Evolutionary conservation across 208 protist genomes (phyloP).

Genomic region (Acanthamoeba sp.): DNA sequence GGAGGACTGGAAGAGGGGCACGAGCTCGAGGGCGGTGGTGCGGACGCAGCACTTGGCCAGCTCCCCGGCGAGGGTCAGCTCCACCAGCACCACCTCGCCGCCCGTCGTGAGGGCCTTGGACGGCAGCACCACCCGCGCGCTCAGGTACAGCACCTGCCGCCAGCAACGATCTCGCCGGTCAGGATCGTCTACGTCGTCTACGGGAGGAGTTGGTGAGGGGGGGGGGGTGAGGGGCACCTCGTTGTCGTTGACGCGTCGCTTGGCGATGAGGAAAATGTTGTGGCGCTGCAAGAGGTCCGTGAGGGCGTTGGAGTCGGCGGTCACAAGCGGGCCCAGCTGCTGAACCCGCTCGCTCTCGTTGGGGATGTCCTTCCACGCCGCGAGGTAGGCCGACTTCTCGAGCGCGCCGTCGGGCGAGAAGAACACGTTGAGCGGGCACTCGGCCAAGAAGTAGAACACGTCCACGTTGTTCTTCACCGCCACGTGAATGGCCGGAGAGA

Average conservation of each 20-base stretch:
- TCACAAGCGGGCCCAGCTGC: background rate
- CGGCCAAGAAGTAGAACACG: conserved; percentile 82
- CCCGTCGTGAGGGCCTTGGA: conserved; percentile 25
- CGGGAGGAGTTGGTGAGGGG: background rate
- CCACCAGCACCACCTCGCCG: conserved; percentile 34
- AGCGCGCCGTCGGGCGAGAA: conserved; percentile 75
- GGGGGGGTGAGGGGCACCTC: background rate
- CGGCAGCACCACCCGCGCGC: background rate
- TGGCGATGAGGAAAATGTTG: conserved; percentile 67
- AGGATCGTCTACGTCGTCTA: background rate
- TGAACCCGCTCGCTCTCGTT: conserved; percentile 17
- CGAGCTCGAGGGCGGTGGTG: conserved; percentile 31
- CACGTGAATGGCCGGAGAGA: conserved; percentile 81
- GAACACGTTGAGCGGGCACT: conserved; percentile 78
- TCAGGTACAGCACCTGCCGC: conserved; percentile 39
- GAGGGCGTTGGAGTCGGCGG: background rate
- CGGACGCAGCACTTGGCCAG: conserved; percentile 42
- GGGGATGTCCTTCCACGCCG: conserved; percentile 50
- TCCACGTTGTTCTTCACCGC: conserved; percentile 84
- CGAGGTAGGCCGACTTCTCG: conserved; percentile 53
- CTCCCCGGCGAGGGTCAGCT: conserved; percentile 47
- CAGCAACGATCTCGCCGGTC: background rate
- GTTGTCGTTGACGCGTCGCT: conserved; percentile 28
- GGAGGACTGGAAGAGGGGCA: conserved; percentile 20
- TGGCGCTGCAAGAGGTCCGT: background rate